phyloP scores from a whole-genome alignment of 768 basidiomycete species.

The Boletus rubroflammeus region DNA sequence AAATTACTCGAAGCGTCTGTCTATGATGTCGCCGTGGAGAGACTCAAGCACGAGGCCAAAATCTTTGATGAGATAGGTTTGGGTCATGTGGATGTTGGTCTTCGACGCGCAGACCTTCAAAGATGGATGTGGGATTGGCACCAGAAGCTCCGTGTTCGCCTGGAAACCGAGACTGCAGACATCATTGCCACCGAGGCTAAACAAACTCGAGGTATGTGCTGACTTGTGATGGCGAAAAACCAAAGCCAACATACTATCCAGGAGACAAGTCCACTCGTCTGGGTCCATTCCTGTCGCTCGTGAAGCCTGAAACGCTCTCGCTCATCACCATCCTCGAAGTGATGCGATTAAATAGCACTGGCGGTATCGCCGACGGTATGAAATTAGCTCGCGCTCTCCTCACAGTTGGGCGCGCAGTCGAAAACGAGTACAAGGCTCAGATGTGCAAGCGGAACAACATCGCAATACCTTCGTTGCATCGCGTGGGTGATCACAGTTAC shows the following conservation, averaged over 20 bases:
- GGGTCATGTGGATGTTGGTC: constrained; percentile 38
- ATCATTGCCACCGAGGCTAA: constrained; percentile 39
- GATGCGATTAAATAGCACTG: constrained; percentile 74
- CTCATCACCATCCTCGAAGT: constrained; percentile 87
- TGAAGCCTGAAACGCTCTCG: constrained; percentile 76
- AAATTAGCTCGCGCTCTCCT: constrained; percentile 84
- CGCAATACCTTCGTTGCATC: constrained; percentile 37
- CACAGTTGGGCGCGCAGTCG: constrained; percentile 77
- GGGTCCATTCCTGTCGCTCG: constrained; percentile 69
- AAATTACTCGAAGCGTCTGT: constrained; percentile 81
- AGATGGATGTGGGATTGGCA: constrained; percentile 91
- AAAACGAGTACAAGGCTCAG: constrained; percentile 86
- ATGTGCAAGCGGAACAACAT: constrained; percentile 68
- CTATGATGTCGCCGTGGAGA: constrained; percentile 75
- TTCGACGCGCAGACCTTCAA: constrained; percentile 53
- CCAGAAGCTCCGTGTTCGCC: constrained; percentile 45
- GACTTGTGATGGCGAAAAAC: neutral
- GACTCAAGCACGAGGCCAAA: constrained; percentile 61
- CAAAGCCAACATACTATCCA: neutral
- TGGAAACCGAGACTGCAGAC: constrained; percentile 48
- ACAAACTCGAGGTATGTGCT: constrained; percentile 19
- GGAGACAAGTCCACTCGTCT: constrained; percentile 33
- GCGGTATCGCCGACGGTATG: constrained; percentile 81
- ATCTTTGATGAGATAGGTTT: constrained; percentile 57
- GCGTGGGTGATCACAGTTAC: constrained; percentile 36